Percentiles rank a stretch among this genome's conserved stretches.
Conservation (phyloP, 169 alveolate species). For the Eimeria zaria region DNA sequence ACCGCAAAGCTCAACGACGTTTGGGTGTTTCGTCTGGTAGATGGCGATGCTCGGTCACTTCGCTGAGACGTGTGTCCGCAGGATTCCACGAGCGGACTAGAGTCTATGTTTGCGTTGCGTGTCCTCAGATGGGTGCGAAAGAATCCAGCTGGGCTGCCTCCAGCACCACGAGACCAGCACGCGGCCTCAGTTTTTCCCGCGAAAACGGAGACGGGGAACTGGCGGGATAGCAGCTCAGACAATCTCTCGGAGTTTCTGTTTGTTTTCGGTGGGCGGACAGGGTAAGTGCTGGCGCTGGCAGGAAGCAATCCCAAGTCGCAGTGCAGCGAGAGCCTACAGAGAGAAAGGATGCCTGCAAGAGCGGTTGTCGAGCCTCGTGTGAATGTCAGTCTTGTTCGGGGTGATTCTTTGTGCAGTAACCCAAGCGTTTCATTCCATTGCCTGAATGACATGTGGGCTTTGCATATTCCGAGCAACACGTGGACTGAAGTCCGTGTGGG, state of each 20-base stretch:
- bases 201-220: constrained; percentile 91
- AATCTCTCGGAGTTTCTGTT: constrained; percentile 90
- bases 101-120: background rate
- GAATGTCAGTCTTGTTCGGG: background rate
- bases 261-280: constrained; percentile 93
- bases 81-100: background rate
- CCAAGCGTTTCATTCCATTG: constrained; percentile 80
- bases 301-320: background rate
- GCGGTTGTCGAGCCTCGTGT: background rate
- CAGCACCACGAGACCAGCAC: constrained; percentile 94
- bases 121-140: constrained; percentile 69
- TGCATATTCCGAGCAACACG: constrained; percentile 89
- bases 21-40: background rate
- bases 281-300: constrained; percentile 62
- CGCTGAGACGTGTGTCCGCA: background rate
- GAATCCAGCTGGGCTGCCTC: constrained; percentile 89
- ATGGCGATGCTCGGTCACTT: background rate
- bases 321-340: background rate
- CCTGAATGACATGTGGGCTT: constrained; percentile 95
- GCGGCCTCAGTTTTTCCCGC: constrained; percentile 93
- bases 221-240: constrained; percentile 85
- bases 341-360: background rate
- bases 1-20: background rate
- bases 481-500: constrained; percentile 92
- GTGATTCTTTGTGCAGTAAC: constrained; percentile 6